Conservation (phyloP, 164 flowering plant genomes). For the Santalum album region DNA sequence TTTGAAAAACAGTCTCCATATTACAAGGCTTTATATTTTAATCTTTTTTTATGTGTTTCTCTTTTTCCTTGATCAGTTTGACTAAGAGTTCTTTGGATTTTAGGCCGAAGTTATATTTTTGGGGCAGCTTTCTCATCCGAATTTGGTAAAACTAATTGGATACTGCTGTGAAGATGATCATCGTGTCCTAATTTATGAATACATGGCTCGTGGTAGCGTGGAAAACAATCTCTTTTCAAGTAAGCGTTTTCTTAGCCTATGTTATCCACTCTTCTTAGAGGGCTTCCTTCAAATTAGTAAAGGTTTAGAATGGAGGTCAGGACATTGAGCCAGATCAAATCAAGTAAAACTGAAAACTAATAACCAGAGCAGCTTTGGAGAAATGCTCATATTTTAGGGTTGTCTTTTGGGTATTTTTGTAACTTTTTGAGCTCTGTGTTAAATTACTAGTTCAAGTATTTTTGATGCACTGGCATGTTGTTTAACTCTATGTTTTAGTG, state of each 20-base stretch:
- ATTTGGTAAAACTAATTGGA: slow-evolving; percentile 82
- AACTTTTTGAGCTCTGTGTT: too few relatives aligned
- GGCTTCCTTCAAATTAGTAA: not conserved
- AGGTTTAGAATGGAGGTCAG: too few relatives aligned
- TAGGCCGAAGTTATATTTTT: slow-evolving; percentile 93
- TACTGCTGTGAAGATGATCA: slow-evolving; percentile 93
- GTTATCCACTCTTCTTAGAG: not conserved
- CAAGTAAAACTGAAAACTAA: too few relatives aligned
- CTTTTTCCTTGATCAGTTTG: not conserved
- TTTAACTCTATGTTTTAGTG: too few relatives aligned
- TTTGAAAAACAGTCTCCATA: not conserved
- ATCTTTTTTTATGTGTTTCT: not conserved
- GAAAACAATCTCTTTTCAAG: slow-evolving; percentile 86
- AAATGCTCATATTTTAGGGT: too few relatives aligned
- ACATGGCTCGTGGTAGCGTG: slow-evolving; percentile 83
- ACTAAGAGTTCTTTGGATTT: not conserved
- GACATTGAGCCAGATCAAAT: too few relatives aligned
- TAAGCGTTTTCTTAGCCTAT: slow-evolving; percentile 19
- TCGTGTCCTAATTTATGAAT: slow-evolving; percentile 83
- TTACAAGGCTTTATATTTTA: not conserved
- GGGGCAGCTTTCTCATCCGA: slow-evolving; percentile 97
- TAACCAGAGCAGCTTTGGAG: too few relatives aligned
- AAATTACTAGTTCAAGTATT: too few relatives aligned
- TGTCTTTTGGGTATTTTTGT: too few relatives aligned
- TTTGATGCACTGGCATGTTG: too few relatives aligned